Evolutionary conservation across 768 basidiomycete genomes (phyloP), one percentile per base, ranked within the genome.

Genomic region (Kwoniella mangroviensis): DNA sequence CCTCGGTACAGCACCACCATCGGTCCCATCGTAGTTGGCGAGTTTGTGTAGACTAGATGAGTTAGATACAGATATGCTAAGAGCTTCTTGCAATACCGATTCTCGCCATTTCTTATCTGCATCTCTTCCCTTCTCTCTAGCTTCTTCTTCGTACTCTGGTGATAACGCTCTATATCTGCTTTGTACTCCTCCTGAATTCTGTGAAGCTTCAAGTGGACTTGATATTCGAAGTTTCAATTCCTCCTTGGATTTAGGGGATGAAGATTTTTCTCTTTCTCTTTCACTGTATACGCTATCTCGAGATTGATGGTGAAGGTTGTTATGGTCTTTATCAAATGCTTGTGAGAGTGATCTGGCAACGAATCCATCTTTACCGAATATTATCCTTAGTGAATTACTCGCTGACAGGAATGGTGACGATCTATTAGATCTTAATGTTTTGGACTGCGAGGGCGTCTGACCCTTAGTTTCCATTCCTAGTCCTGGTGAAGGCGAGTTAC

Each of bases 391-490:
- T 1, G 65, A 66, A 22, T 62, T 54, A 28, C 65, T 67, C 2
- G 70, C 70, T 0, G 60, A 63, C 9, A 72, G n/a, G 51, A 72
- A 68, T 2, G 70, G 66, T 19, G 70, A 72, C 12, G 70, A 71
- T 56, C 45, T 62, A 13, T 72, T 57, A 1, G 65, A 67, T 53
- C 70, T 43, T 1, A 72, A 22, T 0, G 63, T 66, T 21, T 60
- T 41, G 7, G 53, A 21, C 5, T 54, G 43, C 5, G 43, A 13
- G 1, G 12, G 12, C 10, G 43, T 45, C 17, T 45, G 13, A 19
- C 43, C 43, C 4, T 45, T 12, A 4, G 5, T 45, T 4, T 12
- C 43, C 43, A 49, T 49, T 2, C 1, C 12, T 4, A 49, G 2
- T 12, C n/a, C 4, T 0, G 22, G 12, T 10, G 10, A 26, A 21